phyloP scores from a whole-genome alignment of 208 protist species.

The Phytomonas sp. region DNA sequence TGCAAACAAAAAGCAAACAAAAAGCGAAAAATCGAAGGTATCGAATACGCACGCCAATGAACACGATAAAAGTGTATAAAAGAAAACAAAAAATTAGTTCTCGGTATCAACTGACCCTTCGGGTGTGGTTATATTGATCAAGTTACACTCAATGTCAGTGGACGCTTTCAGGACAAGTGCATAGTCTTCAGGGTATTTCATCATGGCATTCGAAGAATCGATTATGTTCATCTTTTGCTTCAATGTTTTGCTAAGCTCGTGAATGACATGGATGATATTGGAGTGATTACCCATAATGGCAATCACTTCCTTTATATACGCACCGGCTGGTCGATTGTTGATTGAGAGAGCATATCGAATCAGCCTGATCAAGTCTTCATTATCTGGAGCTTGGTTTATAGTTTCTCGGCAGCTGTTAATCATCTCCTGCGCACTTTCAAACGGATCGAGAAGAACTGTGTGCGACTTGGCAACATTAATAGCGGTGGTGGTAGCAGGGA shows the following conservation, averaged over 20 bases:
- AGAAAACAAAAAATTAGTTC: conserved; percentile 12
- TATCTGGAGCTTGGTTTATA: conserved; percentile 39
- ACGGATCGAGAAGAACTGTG: conserved; percentile 47
- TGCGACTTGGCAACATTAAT: conserved; percentile 52
- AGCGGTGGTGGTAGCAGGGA: conserved; percentile 74
- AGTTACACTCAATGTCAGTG: conserved; percentile 77
- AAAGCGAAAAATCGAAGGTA: not conserved
- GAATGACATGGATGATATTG: conserved; percentile 48
- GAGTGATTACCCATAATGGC: conserved; percentile 39
- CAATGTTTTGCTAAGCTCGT: conserved; percentile 24
- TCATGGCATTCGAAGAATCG: conserved; percentile 37
- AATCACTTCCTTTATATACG: conserved; percentile 82
- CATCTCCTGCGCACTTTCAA: conserved; percentile 63
- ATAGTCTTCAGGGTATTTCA: conserved; percentile 68
- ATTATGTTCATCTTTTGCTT: conserved; percentile 49
- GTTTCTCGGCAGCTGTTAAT: conserved; percentile 43
- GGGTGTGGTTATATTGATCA: conserved; percentile 51
- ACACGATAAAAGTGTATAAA: conserved; percentile 8
- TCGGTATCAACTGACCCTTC: conserved; percentile 18
- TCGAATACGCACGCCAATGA: not conserved
- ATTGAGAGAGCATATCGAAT: conserved; percentile 60
- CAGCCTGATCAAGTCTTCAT: conserved; percentile 41
- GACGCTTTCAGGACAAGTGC: conserved; percentile 81
- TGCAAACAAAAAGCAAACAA: conserved; percentile 4
- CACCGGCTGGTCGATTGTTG: conserved; percentile 54